Base-by-base conservation (phyloP, 768 basidiomycete genomes). In the Leucosporidium yakuticum region DNA sequence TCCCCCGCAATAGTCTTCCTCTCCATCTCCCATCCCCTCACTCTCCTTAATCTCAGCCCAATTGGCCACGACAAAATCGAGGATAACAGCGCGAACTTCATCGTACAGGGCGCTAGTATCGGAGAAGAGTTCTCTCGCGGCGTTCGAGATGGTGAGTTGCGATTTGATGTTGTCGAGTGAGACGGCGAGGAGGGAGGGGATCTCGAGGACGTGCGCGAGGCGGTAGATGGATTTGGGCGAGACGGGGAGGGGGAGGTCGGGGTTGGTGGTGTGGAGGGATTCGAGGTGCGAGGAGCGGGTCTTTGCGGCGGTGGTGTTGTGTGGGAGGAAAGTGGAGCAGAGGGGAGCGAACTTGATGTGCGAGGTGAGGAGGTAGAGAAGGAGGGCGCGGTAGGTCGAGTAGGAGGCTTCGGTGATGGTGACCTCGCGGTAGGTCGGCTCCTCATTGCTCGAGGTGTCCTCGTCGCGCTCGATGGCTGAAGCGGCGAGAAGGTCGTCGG, bases 221-320 rank as follows among this genome's bases (percentile, higher is more conserved):
- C 56, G 56, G 56, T 57, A 57, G 56, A 34, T n/a, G 11, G 56
- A 57, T n/a, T 57, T 63, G 25, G 62, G 62, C 25, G 62, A 63
- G 44, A 27, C 36, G 27, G 34, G 51, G 23, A 39, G 25, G 25
- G 61, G 61, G n/a, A 51, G 61, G n/a, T 19, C 0, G 14, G 61
- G 50, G 32, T 53, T 31, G 1, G 29, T 14, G 4, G 15, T 20
- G 34, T 23, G 32, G 19, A 12, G 0, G 31, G 4, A 15, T 8
- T 6, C 7, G 32, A 51, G 11, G 17, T 19, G 9, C 4, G 5
- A 2, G 11, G 29, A 11, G 48, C 27, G 60, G 8, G 31, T 32
- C 21, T 9, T n/a, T 25, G 31, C 31, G 29, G 60, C 4, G 29
- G 25, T 20, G 5, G n/a, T 32, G n/a, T 19, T 6, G 54, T 27